Conservation (phyloP, 805 yeast genomes). For the Wickerhamiella kazuoi region DNA sequence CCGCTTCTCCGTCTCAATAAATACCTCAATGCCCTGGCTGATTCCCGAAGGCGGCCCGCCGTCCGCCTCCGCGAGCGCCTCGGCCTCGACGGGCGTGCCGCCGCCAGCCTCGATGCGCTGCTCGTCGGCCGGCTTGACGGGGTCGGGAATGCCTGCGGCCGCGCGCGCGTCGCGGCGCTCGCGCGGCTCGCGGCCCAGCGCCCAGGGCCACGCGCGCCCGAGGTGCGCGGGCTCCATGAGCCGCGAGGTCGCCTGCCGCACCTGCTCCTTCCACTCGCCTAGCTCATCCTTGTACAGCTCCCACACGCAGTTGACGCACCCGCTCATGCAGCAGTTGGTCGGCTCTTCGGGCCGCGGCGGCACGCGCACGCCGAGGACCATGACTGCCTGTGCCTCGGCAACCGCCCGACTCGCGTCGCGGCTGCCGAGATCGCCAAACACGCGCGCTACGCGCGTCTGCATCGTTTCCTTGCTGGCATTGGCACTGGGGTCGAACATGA, state of each 20-base stretch:
- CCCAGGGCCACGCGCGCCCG: constrained; percentile 42
- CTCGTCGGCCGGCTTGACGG: not conserved
- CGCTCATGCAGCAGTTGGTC: constrained; percentile 94
- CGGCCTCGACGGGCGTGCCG: constrained; percentile 1
- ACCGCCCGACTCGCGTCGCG: constrained; percentile 17
- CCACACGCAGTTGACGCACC: constrained; percentile 96
- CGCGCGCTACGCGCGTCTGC: constrained; percentile 13
- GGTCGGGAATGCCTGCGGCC: constrained; percentile 5
- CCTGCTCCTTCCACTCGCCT: constrained; percentile 60
- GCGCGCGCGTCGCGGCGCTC: constrained; percentile 15
- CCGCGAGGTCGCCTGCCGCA: constrained; percentile 29
- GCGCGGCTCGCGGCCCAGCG: constrained; percentile 34
- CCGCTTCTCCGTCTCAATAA: constrained; percentile 65
- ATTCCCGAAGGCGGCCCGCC: constrained; percentile 35
- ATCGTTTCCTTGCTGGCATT: constrained; percentile 9
- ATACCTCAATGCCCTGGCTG: constrained; percentile 61
- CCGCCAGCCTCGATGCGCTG: not conserved
- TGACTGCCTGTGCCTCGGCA: constrained; percentile 19
- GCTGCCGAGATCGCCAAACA: constrained; percentile 21
- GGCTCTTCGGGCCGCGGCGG: constrained; percentile 82
- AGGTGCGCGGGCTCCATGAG: constrained; percentile 16
- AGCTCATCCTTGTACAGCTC: constrained; percentile 77
- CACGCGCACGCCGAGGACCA: constrained; percentile 50
- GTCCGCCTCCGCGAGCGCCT: constrained; percentile 12
- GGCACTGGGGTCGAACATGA: constrained; percentile 12